phyloP scores from a whole-genome alignment of 140 eudicot species.

The Flaveria floridana region DNA sequence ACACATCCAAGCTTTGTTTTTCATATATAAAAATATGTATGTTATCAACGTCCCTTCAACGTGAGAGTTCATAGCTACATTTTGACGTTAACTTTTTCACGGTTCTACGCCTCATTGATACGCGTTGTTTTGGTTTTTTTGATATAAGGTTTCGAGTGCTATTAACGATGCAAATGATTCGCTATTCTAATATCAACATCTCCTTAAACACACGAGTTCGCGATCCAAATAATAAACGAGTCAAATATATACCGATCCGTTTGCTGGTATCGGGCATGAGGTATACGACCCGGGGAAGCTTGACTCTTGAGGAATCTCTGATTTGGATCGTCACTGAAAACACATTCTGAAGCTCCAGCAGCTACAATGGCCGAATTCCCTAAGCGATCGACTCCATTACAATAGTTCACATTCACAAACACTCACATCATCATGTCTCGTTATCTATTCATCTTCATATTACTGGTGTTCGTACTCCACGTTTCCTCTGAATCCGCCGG shows the following conservation, averaged over 20 bases:
- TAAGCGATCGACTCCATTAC: constrained; percentile 22
- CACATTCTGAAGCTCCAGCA: constrained; percentile 17
- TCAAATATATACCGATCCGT: constrained; percentile 15
- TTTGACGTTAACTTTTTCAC: no score
- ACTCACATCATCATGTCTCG: constrained; percentile 31
- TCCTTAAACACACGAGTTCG: no score
- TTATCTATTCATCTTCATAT: constrained; percentile 20
- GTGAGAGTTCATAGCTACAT: no score
- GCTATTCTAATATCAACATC: no score
- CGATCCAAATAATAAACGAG: neutral
- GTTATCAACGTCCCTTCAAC: no score
- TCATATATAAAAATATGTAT: no score
- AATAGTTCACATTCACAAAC: constrained; percentile 16
- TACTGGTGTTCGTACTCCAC: constrained; percentile 34
- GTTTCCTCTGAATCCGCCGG: constrained; percentile 39
- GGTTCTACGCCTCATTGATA: no score
- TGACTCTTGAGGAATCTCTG: constrained; percentile 13
- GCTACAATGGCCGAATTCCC: constrained; percentile 30
- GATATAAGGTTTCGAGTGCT: no score
- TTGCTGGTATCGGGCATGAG: neutral
- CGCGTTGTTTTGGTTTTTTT: no score
- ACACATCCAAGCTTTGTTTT: no score
- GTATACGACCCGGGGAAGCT: constrained; percentile 13
- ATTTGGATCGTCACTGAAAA: constrained; percentile 27
- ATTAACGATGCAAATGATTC: no score